Base-by-base conservation (phyloP, 2,329 filamentous ascomycete species). In the Pseudogymnoascus verrucosus region DNA sequence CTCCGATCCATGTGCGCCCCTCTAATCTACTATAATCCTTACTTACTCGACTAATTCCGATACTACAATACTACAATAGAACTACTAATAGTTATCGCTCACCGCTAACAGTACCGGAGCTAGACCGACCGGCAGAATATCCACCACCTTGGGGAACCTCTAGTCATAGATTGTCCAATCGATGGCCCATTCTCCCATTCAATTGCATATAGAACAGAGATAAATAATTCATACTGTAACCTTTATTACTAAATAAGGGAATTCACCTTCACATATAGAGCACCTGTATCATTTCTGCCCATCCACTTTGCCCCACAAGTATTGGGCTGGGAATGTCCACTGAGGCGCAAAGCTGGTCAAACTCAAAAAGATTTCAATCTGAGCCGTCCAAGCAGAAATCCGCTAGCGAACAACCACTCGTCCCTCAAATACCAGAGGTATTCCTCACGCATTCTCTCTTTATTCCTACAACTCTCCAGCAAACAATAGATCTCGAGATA, bases 41-140 rank as follows among this genome's bases (percentile, higher is more conserved):
- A 23, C 19, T 44, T 44, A 44, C 39, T 6, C 28, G 28, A 19
- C n/a, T 39, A 39, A 42, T 21, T 21, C 21, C 21, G 21, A 21
- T 23, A 47, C 21, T 12, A 26, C 42, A 10, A 42, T 42, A 47
- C 16, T 26, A 16, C 21, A 21, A 21, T 21, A 21, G 21, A 21
- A 31, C 26, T 28, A 28, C 28, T 31, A 31, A 31, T 31, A 34
- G 31, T 34, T 34, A 47, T 47, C 21, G 44, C 51, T 57, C 51
- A 57, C 51, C 51, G 51, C 51, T 57, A 57, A 57, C 51, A 34
- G 26, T 34, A 57, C 51, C 51, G 51, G 26, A 57, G 51, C 51
- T 57, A 57, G 51, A 19, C 44, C 42, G 5, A 8, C 6, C 51
- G 51, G 51, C 51, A 57, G 51, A 57, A 57, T 34, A 57, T 54